Evolutionary conservation across 495 filamentous ascomycete genomes (phyloP).

Genomic region (Gamarada debralockiae): DNA sequence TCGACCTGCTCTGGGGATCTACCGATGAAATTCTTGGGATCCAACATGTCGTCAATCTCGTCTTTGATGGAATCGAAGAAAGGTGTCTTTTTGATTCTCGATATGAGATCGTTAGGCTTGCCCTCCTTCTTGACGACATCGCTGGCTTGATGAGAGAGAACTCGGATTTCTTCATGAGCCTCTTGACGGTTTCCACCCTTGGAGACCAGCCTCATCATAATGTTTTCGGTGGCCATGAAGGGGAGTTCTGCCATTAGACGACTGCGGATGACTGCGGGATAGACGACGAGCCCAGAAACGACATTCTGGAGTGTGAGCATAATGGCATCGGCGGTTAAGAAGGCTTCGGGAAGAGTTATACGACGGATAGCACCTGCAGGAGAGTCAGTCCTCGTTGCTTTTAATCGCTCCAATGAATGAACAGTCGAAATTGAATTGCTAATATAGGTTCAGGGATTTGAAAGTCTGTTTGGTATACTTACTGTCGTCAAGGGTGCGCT

Average conservation of each 20-base stretch:
- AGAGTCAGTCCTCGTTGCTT: slow-evolving; percentile 25
- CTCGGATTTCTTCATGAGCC: slow-evolving; percentile 87
- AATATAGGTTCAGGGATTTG: not conserved
- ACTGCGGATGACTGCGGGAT: slow-evolving; percentile 69
- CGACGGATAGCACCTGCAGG: slow-evolving; percentile 28
- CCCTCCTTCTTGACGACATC: slow-evolving; percentile 77
- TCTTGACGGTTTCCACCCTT: slow-evolving; percentile 64
- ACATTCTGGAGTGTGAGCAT: slow-evolving; percentile 77
- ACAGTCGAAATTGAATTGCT: no score
- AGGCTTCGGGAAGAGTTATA: slow-evolving; percentile 70
- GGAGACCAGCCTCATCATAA: slow-evolving; percentile 40
- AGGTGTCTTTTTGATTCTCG: slow-evolving; percentile 65
- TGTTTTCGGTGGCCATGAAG: slow-evolving; percentile 83
- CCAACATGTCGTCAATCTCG: slow-evolving; percentile 72
- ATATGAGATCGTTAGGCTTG: slow-evolving; percentile 77
- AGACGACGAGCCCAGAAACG: slow-evolving; percentile 69
- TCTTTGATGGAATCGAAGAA: slow-evolving; percentile 82
- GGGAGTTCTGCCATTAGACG: slow-evolving; percentile 76
- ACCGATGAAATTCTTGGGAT: slow-evolving; percentile 68
- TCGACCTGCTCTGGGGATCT: slow-evolving; percentile 22
- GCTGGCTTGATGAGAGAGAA: slow-evolving; percentile 81
- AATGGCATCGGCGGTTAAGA: slow-evolving; percentile 79
- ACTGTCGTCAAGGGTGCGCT: slow-evolving; percentile 49
- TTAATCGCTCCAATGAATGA: not conserved
- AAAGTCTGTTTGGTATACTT: not conserved